Evolutionary conservation across 2,329 filamentous ascomycete species (phyloP).

Genomic region (Diaporthe citri): DNA sequence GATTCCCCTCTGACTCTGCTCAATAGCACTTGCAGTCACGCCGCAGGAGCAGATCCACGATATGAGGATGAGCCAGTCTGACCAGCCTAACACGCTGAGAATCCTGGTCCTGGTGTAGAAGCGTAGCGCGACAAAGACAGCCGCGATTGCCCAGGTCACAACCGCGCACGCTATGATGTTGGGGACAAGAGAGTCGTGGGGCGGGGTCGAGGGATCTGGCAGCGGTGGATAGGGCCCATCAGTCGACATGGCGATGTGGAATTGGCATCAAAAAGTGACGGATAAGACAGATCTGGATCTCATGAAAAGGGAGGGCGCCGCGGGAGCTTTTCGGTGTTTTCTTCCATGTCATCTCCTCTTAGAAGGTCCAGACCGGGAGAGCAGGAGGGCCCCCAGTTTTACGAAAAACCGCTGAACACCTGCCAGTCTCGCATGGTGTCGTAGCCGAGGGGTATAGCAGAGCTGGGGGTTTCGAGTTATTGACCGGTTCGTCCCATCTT

Average conservation of each 20-base stretch:
- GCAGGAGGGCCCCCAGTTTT: background rate
- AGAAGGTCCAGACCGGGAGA: background rate
- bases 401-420: background rate
- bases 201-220: conserved; percentile 6
- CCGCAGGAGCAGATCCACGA: conserved; percentile 49
- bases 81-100: conserved; percentile 51
- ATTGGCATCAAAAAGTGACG: conserved; percentile 5
- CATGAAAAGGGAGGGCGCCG: background rate
- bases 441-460: conserved; percentile 3
- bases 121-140: conserved; percentile 51
- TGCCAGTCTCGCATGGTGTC: conserved; percentile 5
- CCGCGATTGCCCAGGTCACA: conserved; percentile 48
- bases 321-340: background rate
- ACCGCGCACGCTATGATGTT: conserved; percentile 46
- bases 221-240: conserved; percentile 10
- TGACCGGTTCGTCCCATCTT: conserved; percentile 20
- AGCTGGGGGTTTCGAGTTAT: conserved; percentile 5
- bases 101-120: conserved; percentile 54
- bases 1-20: conserved; percentile 39
- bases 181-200: conserved; percentile 40
- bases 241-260: conserved; percentile 5
- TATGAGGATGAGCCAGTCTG: conserved; percentile 54
- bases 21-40: conserved; percentile 44
- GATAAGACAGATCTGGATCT: conserved; percentile 2
- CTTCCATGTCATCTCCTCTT: background rate